Percentiles rank a stretch among this genome's conserved stretches.
Conservation (phyloP, 208 protist genomes). For the Crithidia bombi region DNA sequence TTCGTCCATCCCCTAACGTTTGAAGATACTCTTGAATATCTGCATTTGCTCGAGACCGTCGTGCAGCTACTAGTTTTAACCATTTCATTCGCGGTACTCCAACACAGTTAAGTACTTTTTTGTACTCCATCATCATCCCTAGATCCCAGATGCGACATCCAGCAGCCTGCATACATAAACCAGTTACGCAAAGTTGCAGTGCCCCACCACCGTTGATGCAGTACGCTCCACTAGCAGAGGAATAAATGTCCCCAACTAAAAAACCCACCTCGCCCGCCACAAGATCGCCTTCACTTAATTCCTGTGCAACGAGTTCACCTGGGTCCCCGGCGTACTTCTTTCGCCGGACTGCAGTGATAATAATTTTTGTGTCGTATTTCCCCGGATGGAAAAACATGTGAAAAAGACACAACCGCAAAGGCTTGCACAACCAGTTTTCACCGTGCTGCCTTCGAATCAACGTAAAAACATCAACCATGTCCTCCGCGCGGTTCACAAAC, state of each 20-base stretch:
- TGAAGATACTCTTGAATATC: slow-evolving; percentile 19
- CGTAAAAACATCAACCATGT: slow-evolving; percentile 60
- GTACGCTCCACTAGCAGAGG: slow-evolving; percentile 81
- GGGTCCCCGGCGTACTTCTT: slow-evolving; percentile 36
- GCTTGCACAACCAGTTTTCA: slow-evolving; percentile 86
- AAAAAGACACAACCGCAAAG: slow-evolving; percentile 64
- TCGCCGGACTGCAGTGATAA: slow-evolving; percentile 69
- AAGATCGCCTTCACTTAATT: slow-evolving; percentile 64
- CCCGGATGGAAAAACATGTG: slow-evolving; percentile 71
- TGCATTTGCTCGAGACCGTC: slow-evolving; percentile 11
- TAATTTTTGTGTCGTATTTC: slow-evolving; percentile 67
- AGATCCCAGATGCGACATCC: slow-evolving; percentile 88
- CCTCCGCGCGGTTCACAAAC: slow-evolving; percentile 76
- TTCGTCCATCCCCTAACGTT: slow-evolving; percentile 18
- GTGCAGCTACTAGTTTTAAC: slow-evolving; percentile 19
- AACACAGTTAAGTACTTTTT: slow-evolving; percentile 36
- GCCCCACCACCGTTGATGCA: slow-evolving; percentile 70
- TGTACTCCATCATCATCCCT: slow-evolving; percentile 89
- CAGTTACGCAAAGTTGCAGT: slow-evolving; percentile 71
- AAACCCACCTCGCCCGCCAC: slow-evolving; percentile 80
- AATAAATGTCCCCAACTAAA: slow-evolving; percentile 86
- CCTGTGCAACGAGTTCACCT: not conserved
- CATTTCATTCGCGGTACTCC: slow-evolving; percentile 24
- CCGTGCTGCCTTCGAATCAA: slow-evolving; percentile 74
- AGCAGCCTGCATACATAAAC: slow-evolving; percentile 41